Evolutionary conservation across 441 rosid species (phyloP).

Genomic region (Pelargonium citronellum): DNA sequence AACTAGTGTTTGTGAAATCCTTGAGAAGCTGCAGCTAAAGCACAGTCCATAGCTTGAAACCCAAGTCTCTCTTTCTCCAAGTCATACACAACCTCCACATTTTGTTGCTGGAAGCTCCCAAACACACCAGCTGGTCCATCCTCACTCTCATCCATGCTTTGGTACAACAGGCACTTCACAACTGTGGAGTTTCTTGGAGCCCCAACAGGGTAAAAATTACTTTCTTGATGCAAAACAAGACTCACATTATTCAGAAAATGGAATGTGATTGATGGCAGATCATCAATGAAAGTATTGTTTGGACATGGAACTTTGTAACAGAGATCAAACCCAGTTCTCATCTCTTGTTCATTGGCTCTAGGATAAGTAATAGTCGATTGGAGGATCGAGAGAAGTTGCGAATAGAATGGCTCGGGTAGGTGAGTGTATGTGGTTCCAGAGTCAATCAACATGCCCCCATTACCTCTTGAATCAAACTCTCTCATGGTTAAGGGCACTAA

Average conservation of each 20-base stretch:
- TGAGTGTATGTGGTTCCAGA: conserved; percentile 85
- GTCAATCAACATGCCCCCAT: conserved; percentile 75
- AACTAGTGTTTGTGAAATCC: conserved; percentile 39
- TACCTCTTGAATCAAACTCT: conserved; percentile 63
- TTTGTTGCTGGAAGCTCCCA: conserved; percentile 82
- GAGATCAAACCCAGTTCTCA: conserved; percentile 57
- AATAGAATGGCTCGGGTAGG: conserved; percentile 59
- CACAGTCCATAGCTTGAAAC: conserved; percentile 70
- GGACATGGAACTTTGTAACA: conserved; percentile 66
- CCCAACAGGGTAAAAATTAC: conserved; percentile 60
- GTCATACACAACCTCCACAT: conserved; percentile 70
- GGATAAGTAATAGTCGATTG: conserved; percentile 45
- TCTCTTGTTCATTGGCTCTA: conserved; percentile 49
- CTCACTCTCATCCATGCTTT: conserved; percentile 59
- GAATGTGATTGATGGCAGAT: conserved; percentile 57
- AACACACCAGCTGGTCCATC: conserved; percentile 72
- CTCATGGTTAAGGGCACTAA: conserved; percentile 45
- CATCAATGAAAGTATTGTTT: conserved; percentile 29
- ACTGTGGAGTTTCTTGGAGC: conserved; percentile 58
- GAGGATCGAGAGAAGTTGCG: conserved; percentile 47
- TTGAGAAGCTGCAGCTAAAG: conserved; percentile 43
- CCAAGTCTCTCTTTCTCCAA: conserved; percentile 69
- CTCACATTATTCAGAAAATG: conserved; percentile 65
- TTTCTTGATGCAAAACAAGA: conserved; percentile 54
- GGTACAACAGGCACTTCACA: conserved; percentile 63